Evolutionary conservation across 768 basidiomycete species (phyloP), one percentile per base, ranked within the genome.

Genomic region (Boletus coccyginus): DNA sequence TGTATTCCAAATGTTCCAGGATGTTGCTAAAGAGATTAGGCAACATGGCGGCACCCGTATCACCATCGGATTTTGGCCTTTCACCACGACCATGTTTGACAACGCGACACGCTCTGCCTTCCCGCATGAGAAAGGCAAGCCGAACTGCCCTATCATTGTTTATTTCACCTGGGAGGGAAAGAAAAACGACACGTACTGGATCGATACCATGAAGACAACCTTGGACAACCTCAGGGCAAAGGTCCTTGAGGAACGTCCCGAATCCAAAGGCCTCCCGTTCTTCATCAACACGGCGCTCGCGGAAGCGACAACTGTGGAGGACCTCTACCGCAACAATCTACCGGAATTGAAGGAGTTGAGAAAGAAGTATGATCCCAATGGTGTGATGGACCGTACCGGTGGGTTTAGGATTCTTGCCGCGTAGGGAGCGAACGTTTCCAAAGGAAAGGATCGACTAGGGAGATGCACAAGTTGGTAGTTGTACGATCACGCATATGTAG

Each of bases 51-150:
- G 62, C 29, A 55, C 46, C 17, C 29, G 52, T 16, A 10, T 58
- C 46, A 17, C 43, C 21, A 50, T 61, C 21, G 49, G 45, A 11
- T 6, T 64, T 2, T 64, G 62, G 62, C 58, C 62, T 1, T 64
- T 64, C 50, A 55, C 58, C 17, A 36, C 3, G n/a, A 2, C 49
- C 31, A 64, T 64, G 54, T 64, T 60, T 46, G 55, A 64, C 45
- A 36, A 63, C 0, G 47, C 58, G 35, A 63, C 58, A 13, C 5
- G 16, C 3, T 47, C 44, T 38, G 63, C 59, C n/a, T 64, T 53
- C 31, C 62, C 63, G 4, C 63, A 64, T 38, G 12, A 13, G 10
- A 47, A 17, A 33, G 56, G 42, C 21, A 32, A 51, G 40, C 55
- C 55, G 13, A 62, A 64, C 32, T 52, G 55, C 8, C 62, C 63